phyloP scores from a whole-genome alignment of 805 yeast species.

The Suhomyces xylopsoci region DNA sequence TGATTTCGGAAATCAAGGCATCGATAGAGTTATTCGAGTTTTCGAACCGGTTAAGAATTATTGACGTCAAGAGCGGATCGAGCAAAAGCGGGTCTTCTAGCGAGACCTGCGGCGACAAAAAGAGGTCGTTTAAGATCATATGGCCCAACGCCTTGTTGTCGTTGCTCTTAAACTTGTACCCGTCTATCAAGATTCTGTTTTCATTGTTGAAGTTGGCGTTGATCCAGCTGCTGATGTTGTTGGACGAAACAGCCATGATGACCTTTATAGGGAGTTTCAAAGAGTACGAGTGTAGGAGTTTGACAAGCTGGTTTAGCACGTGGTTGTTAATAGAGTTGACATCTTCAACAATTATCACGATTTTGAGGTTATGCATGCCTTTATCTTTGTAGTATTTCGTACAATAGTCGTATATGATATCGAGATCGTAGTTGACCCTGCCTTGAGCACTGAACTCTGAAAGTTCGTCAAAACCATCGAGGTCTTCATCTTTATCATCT shows the following conservation, averaged over 20 bases:
- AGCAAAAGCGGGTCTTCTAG: constrained; percentile 5
- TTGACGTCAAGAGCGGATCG: constrained; percentile 15
- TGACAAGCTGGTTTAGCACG: constrained; percentile 34
- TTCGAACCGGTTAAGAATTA: constrained; percentile 33
- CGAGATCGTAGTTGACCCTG: constrained; percentile 35
- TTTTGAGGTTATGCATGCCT: constrained; percentile 12
- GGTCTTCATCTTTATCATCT: constrained; percentile 2
- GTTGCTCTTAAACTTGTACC: constrained; percentile 31
- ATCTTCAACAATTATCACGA: constrained; percentile 36
- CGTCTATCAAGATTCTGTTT: constrained; percentile 23
- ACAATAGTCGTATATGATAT: constrained; percentile 33
- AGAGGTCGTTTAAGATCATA: constrained; percentile 31
- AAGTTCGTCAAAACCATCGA: constrained; percentile 7
- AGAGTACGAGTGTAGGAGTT: constrained; percentile 26
- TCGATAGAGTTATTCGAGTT: constrained; percentile 42
- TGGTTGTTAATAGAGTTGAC: constrained; percentile 33
- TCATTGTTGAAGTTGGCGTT: constrained; percentile 30
- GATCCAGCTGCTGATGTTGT: constrained; percentile 37
- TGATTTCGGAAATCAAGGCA: constrained; percentile 34
- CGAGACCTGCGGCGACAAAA: constrained; percentile 22
- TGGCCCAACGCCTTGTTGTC: constrained; percentile 33
- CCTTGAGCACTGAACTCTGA: constrained; percentile 11
- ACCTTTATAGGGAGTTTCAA: constrained; percentile 28
- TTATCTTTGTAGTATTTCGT: constrained; percentile 1
- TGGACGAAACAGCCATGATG: constrained; percentile 35